phyloP scores from a whole-genome alignment of 805 yeast species.

The Hanseniaspora clermontiae region DNA sequence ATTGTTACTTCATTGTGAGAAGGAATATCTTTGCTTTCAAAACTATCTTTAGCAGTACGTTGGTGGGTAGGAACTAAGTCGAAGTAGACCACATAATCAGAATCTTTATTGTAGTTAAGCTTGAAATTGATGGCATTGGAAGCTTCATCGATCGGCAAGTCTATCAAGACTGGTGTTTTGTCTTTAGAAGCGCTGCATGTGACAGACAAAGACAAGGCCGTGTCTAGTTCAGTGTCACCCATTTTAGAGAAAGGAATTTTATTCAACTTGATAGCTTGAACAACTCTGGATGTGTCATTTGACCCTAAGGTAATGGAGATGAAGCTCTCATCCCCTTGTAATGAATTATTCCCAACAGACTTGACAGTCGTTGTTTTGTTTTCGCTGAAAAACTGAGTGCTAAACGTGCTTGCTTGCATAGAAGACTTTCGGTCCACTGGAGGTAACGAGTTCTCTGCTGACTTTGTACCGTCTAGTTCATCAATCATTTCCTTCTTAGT shows the following conservation, averaged over 20 bases:
- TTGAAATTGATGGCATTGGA: constrained; percentile 63
- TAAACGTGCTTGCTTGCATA: constrained; percentile 13
- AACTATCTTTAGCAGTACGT: neutral
- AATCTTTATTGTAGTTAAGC: constrained; percentile 36
- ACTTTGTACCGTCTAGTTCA: neutral
- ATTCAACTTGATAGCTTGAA: constrained; percentile 53
- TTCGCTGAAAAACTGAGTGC: neutral
- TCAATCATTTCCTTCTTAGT: constrained; percentile 10
- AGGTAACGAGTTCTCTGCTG: neutral
- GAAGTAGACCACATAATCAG: constrained; percentile 52
- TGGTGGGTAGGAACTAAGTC: constrained; percentile 86
- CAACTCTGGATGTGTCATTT: constrained; percentile 53
- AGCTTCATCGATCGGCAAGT: constrained; percentile 71
- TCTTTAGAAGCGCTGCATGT: constrained; percentile 27
- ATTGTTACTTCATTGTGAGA: neutral
- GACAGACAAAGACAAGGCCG: constrained; percentile 70
- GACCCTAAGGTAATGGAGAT: constrained; percentile 78
- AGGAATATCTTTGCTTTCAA: neutral
- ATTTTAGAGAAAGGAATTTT: constrained; percentile 64
- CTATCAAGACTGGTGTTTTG: constrained; percentile 52
- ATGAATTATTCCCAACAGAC: constrained; percentile 73
- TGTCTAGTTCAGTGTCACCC: constrained; percentile 73
- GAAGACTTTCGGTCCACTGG: neutral
- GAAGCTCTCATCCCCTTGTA: constrained; percentile 51
- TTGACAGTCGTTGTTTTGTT: constrained; percentile 27